These are phyloP conservation scores for Cerrena zonata DNA, from an alignment of 1,284 basidiomycete genomes.

Conservation along the genomic window DNA sequence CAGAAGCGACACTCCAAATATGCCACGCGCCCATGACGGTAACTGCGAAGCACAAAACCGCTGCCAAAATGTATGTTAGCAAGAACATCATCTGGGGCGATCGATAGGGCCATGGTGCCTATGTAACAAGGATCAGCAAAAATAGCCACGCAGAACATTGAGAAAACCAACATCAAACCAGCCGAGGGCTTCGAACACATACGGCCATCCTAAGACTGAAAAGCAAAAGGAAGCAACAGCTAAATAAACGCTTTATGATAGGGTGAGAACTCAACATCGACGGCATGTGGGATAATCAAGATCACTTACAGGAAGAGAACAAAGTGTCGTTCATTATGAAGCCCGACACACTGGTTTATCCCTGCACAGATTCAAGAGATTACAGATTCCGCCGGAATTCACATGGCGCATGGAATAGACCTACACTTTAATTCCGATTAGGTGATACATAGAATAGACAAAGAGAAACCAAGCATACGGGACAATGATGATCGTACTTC, in stretches of 20 bases:
- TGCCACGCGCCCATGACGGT: constrained; percentile 79
- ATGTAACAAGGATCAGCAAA: constrained; percentile 7
- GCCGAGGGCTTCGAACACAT: constrained; percentile 55
- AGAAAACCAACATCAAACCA: constrained; percentile 23
- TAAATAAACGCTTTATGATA: constrained; percentile 63
- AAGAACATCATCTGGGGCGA: constrained; percentile 71
- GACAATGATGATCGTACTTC: constrained; percentile 94
- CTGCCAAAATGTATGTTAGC: constrained; percentile 71
- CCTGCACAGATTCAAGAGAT: constrained; percentile 56
- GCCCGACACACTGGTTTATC: constrained; percentile 95
- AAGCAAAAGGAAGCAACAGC: constrained; percentile 56
- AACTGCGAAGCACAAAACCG: constrained; percentile 75
- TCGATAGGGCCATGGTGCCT: constrained; percentile 54
- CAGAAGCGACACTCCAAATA: constrained; percentile 67
- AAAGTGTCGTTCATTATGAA: constrained; percentile 95
- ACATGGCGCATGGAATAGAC: constrained; percentile 18
- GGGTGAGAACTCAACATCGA: background rate
- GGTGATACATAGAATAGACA: background rate
- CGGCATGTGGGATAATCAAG: background rate
- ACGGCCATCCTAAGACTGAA: constrained; percentile 51
- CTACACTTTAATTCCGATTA: constrained; percentile 34
- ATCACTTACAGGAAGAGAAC: constrained; percentile 80
- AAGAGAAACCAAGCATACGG: constrained; percentile 45
- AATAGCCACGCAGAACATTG: constrained; percentile 3
- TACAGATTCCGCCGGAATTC: constrained; percentile 6